Conservation (phyloP, 306 rosid species). For the Ochetophila trinervis region DNA sequence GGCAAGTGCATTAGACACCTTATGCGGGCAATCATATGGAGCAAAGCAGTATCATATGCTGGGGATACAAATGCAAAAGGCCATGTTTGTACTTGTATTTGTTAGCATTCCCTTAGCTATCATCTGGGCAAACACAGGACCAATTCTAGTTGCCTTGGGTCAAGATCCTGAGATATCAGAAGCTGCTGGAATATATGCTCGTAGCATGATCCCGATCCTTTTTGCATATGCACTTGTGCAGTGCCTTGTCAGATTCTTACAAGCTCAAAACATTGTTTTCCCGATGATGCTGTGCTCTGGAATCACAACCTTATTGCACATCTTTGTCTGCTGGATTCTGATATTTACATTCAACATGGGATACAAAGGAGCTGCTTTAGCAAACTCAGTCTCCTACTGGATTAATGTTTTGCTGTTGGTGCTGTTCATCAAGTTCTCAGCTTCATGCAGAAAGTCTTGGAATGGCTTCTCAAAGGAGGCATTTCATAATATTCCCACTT, state of each 20-base stretch:
- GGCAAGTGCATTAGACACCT: slow-evolving; percentile 59
- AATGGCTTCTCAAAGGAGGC: slow-evolving; percentile 51
- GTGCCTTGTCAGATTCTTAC: slow-evolving; percentile 56
- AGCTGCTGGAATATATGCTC: slow-evolving; percentile 41
- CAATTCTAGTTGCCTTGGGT: slow-evolving; percentile 37
- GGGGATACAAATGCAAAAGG: slow-evolving; percentile 52
- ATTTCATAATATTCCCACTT: slow-evolving; percentile 41
- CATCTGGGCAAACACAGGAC: slow-evolving; percentile 42
- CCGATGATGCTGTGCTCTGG: slow-evolving; percentile 56
- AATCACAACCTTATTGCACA: slow-evolving; percentile 43
- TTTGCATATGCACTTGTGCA: slow-evolving; percentile 45
- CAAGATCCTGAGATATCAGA: slow-evolving; percentile 43
- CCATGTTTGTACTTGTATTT: slow-evolving; percentile 40
- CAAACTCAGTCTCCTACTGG: slow-evolving; percentile 49
- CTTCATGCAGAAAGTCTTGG: slow-evolving; percentile 49
- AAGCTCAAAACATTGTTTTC: slow-evolving; percentile 52
- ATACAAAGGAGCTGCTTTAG: slow-evolving; percentile 53
- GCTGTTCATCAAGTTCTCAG: slow-evolving; percentile 34
- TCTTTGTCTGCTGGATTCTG: slow-evolving; percentile 47
- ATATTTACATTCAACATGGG: slow-evolving; percentile 36
- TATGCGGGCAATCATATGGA: slow-evolving; percentile 64
- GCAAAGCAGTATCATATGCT: slow-evolving; percentile 51
- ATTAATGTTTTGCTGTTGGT: slow-evolving; percentile 39
- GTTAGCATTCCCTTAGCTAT: slow-evolving; percentile 40
- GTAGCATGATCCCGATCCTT: slow-evolving; percentile 48